A percentile compares a stretch with the other conserved stretches of the same genome.
Evolutionary conservation across 2,329 filamentous ascomycete species (phyloP).

Genomic region (Blastomyces parvus): DNA sequence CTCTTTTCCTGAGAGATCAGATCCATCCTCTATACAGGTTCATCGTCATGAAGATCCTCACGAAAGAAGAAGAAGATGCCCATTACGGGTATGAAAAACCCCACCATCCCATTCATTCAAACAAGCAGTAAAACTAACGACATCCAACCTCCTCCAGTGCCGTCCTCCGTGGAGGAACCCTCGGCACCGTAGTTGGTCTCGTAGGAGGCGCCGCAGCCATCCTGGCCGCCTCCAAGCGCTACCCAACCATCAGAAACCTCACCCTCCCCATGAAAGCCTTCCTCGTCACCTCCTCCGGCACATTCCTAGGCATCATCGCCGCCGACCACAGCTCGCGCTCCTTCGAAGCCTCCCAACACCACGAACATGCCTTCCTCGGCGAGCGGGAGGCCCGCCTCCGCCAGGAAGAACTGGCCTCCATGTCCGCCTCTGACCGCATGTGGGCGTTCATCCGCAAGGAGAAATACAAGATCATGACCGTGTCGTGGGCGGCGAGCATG

Average conservation of each 20-base stretch:
- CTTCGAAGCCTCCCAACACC: conserved; percentile 63
- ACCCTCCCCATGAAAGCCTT: conserved; percentile 87
- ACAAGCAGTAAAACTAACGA: too few species aligned
- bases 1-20: too few species aligned
- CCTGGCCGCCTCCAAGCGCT: conserved; percentile 58
- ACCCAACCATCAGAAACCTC: conserved; percentile 65
- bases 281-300: conserved; percentile 70
- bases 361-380: conserved; percentile 57
- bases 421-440: conserved; percentile 51
- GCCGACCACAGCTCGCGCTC: conserved; percentile 65
- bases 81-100: conserved; percentile 60
- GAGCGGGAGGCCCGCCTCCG: conserved; percentile 48
- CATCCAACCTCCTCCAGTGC: conserved; percentile 34
- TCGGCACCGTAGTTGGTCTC: conserved; percentile 63
- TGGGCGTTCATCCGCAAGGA: conserved; percentile 68
- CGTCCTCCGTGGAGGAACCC: conserved; percentile 68
- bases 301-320: conserved; percentile 78
- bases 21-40: conserved; percentile 13
- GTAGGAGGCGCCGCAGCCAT: conserved; percentile 59
- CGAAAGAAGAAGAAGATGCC: conserved; percentile 78
- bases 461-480: conserved; percentile 77
- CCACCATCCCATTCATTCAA: too few species aligned
- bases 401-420: conserved; percentile 46
- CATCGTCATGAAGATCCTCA: conserved; percentile 79
- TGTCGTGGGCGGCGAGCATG: conserved; percentile 74